Evolutionary conservation across 306 rosid species (phyloP), one percentile per base, ranked within the genome.

Genomic region (Alnus glutinosa): DNA sequence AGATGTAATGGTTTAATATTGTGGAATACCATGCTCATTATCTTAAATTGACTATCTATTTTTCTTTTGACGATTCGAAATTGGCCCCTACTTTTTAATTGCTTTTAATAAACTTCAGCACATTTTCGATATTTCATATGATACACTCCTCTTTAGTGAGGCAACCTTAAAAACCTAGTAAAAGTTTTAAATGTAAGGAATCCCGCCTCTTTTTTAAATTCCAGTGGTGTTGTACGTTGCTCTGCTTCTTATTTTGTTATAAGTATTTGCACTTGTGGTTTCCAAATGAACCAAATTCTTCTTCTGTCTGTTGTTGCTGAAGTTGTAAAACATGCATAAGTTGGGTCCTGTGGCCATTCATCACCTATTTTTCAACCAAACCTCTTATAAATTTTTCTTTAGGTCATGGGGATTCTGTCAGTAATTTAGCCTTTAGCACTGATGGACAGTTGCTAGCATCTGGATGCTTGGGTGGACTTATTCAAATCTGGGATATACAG

Each of bases 401-500:
- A 95, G 99, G 97, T 74, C 97, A 92, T 83, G 84, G 49, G 55
- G 94, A 95, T 75, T 90, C 98, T 55, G 87, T 95, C 55, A 79
- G 94, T 74, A 85, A 83, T 84, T 82, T 95, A 89, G 92, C 92
- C 50, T 95, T 89, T 85, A 95, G 94, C 83, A 63, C 78, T 18
- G 96, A 95, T 83, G 98, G 99, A 62, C 88, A 83, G 82, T 80
- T 88, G 78, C 91, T 93, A 46, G 98, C 97, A 67, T 86, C 96
- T 12, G 97, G 96, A 86, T 75, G 98, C 86, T 81, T 93, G 57
- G 97, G 91, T 73, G 97, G 98, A 78, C 11, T 69, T 46, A 78
- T 92, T 79, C 90, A 91, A 84, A 83, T 91, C 44, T 93, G 99
- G 99, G 98, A 95, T 54, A 79, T 30, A 61, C 61, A 78, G 36